A percentile compares a stretch with the other conserved stretches of the same genome.
Evolutionary conservation across 345 rosid genomes (phyloP).

Genomic region (Eucalyptus pauciflora): DNA sequence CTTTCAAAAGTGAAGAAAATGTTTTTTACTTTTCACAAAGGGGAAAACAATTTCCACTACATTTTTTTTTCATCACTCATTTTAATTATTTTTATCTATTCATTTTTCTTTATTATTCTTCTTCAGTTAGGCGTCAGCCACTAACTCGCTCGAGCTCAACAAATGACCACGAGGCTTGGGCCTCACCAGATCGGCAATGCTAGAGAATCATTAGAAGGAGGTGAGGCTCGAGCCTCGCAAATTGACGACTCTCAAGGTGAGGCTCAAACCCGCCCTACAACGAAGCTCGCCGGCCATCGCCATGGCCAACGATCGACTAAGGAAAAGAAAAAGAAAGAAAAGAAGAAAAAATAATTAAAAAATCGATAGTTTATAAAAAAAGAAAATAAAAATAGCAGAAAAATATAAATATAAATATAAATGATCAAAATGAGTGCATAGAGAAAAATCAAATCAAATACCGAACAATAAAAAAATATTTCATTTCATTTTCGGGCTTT

Average conservation of each 20-base stretch:
- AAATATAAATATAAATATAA: too few relatives aligned
- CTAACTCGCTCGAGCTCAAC: accelerated
- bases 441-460: too few relatives aligned
- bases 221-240: accelerated
- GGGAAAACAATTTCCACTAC: too few relatives aligned
- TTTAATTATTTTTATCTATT: too few relatives aligned
- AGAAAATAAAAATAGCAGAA: accelerated
- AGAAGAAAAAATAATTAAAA: too few relatives aligned
- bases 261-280: accelerated
- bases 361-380: too few relatives aligned
- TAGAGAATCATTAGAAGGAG: accelerated
- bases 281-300: accelerated
- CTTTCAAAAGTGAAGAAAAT: too few relatives aligned
- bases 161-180: accelerated
- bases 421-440: accelerated
- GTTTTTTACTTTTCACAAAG: too few relatives aligned
- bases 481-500: too few relatives aligned
- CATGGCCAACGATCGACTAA: accelerated
- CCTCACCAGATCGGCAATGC: accelerated
- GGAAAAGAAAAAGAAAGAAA: too few relatives aligned
- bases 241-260: accelerated
- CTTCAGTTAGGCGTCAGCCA: accelerated
- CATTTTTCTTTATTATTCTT: too few relatives aligned
- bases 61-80: too few relatives aligned
- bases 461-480: accelerated